These are phyloP conservation scores for Corymbia calophylla DNA, from an alignment of 441 rosid species.

Conservation along the genomic window DNA sequence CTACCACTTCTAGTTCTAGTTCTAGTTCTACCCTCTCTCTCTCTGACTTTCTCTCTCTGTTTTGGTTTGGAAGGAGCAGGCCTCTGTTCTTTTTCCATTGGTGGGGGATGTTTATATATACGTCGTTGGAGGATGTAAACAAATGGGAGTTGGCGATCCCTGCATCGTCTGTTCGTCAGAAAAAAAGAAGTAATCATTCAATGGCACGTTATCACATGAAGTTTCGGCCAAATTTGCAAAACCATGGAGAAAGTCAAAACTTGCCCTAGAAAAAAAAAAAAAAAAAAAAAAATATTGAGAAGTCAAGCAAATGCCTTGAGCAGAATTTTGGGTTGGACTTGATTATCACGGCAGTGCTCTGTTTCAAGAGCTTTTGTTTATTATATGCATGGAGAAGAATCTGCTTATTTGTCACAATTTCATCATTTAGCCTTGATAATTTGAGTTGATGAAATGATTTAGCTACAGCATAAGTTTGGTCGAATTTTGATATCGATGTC, in stretches of 20 bases:
- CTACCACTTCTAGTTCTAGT: conserved; percentile 5
- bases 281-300: not conserved
- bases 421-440: not conserved
- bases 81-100: not conserved
- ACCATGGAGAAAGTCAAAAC: not conserved
- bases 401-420: not conserved
- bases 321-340: not conserved
- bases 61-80: not conserved
- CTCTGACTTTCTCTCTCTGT: not conserved
- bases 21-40: not conserved
- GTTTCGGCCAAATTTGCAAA: not conserved
- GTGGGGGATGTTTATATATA: conserved; percentile 2
- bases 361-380: not conserved
- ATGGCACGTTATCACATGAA: not conserved
- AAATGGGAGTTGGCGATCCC: not conserved
- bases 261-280: not conserved
- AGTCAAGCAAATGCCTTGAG: not conserved
- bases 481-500: too few relatives aligned
- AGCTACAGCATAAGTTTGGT: not conserved
- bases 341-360: not conserved
- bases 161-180: not conserved
- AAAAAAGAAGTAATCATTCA: not conserved
- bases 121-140: not conserved
- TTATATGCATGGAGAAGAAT: not conserved
- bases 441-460: not conserved